Evolutionary conservation across 2,329 filamentous ascomycete species (phyloP).

Genomic region (Tolypocladium tropicale): DNA sequence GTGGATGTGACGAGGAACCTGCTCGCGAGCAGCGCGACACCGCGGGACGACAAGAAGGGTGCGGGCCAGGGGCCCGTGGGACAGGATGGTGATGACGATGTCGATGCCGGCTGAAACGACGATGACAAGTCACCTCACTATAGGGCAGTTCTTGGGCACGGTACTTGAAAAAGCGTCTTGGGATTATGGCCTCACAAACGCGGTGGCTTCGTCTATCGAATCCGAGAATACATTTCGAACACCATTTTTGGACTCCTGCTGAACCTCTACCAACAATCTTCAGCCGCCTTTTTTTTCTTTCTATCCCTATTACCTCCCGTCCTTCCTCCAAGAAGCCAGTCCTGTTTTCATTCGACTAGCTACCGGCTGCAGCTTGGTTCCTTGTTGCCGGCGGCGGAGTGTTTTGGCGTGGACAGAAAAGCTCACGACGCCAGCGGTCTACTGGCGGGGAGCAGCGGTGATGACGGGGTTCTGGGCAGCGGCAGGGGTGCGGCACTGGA

Average conservation of each 20-base stretch:
- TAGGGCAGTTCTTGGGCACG: not conserved
- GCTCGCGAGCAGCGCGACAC: conserved; percentile 20
- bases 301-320: no score
- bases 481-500: conserved; percentile 4
- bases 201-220: not conserved
- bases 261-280: not conserved
- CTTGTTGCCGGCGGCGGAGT: no score
- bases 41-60: conserved; percentile 4
- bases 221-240: not conserved
- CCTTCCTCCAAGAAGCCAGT: not conserved
- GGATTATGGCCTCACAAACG: no score
- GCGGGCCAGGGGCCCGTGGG: not conserved
- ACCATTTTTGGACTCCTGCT: not conserved
- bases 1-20: conserved; percentile 25
- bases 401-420: no score
- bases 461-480: no score
- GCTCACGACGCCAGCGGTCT: no score
- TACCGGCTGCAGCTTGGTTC: not conserved
- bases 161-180: not conserved
- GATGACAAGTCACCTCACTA: not conserved
- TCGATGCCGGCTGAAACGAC: not conserved
- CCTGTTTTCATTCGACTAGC: not conserved
- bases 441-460: no score
- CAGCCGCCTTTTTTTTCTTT: not conserved
- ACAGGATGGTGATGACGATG: conserved; percentile 1